Base-by-base conservation (phyloP, 192 early-diverging fungal species). In the Coemansia sp. region DNA sequence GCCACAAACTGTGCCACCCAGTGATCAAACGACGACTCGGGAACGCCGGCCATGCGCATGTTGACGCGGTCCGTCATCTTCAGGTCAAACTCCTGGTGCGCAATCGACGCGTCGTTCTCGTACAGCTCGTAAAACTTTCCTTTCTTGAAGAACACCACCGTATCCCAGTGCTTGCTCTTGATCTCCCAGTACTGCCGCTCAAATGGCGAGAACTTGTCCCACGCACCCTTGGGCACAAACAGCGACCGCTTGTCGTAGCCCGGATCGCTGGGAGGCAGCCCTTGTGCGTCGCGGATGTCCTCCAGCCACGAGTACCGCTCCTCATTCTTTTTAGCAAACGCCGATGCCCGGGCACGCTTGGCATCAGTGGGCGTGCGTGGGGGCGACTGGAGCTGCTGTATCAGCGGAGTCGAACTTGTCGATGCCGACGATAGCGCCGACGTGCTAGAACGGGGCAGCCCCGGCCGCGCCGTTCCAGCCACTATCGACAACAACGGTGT, bases 171-270 rank as follows among this genome's bases (percentile, higher is more conserved):
- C 55, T 87, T 80, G 53, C 74, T 68, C 70, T 99, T 99, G 65
- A 99, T 94, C 76, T 96, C 91, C 97, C 97, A 99, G 70, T 90
- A 99, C 75, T 99, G 97, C 34, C 84, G 81, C 79, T 99, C 97
- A 70, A 99, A 99, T 8, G 90, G 83, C 15, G 94, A 92, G 49
- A 99, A 96, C 6, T 81, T 73, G 23, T 79, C 68, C 91, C 92
- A 95, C 3, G 93, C 90, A 10, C 56, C 54, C 19, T 47, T 26
- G 0, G 97, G 95, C 25, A 99, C 85, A 42, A 75, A 79, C 10
- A 99, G 79, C 14, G 97, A 95, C 23, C 93, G 82, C 30, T 90
- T 85, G 78, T 99, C 94, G 67, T 99, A 98, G 2, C 91, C 86
- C 4, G 81, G 71, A 10, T 92, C 89, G 25, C 67, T 80, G 41